Conservation (phyloP, 2,329 filamentous ascomycete species). For the Tetracladium maxilliforme region DNA sequence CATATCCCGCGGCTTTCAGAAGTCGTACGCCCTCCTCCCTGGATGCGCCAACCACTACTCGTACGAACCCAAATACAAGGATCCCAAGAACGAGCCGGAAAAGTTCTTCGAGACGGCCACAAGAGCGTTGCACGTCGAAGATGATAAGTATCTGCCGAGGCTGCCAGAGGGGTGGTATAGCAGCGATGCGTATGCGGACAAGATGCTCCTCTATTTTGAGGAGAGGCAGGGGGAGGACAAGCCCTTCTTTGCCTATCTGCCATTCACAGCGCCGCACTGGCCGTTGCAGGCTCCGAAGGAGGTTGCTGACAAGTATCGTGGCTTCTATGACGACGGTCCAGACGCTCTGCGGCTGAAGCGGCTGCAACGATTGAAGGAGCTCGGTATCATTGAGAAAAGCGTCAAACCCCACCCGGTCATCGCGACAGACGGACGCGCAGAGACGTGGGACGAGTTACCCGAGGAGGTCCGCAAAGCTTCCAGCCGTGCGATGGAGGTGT, state of each 20-base stretch:
- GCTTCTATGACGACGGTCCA: slow-evolving; percentile 43
- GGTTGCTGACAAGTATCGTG: slow-evolving; percentile 19
- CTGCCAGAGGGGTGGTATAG: slow-evolving; percentile 6
- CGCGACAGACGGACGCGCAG: too few species aligned
- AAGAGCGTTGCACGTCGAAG: background rate
- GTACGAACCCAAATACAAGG: slow-evolving; percentile 24
- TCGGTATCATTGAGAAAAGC: slow-evolving; percentile 36
- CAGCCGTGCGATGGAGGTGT: slow-evolving; percentile 42
- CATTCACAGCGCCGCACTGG: slow-evolving; percentile 39
- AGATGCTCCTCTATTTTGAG: slow-evolving; percentile 5
- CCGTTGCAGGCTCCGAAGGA: slow-evolving; percentile 29
- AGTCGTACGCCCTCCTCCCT: slow-evolving; percentile 42
- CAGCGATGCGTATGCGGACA: slow-evolving; percentile 4
- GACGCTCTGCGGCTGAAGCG: slow-evolving; percentile 36
- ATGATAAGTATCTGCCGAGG: too few species aligned
- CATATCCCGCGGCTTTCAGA: slow-evolving; percentile 40
- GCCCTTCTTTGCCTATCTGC: slow-evolving; percentile 33
- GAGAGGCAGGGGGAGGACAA: slow-evolving; percentile 7
- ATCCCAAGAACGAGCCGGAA: slow-evolving; percentile 1
- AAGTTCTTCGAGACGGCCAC: slow-evolving; percentile 1
- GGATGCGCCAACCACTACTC: slow-evolving; percentile 42
- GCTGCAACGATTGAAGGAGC: slow-evolving; percentile 36
- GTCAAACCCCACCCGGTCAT: slow-evolving; percentile 34
- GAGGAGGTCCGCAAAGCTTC: slow-evolving; percentile 30
- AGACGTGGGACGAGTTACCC: slow-evolving; percentile 30